These are phyloP conservation scores for Diaporthe nobilis DNA, from an alignment of 2,329 filamentous ascomycete species.

Conservation along the genomic window DNA sequence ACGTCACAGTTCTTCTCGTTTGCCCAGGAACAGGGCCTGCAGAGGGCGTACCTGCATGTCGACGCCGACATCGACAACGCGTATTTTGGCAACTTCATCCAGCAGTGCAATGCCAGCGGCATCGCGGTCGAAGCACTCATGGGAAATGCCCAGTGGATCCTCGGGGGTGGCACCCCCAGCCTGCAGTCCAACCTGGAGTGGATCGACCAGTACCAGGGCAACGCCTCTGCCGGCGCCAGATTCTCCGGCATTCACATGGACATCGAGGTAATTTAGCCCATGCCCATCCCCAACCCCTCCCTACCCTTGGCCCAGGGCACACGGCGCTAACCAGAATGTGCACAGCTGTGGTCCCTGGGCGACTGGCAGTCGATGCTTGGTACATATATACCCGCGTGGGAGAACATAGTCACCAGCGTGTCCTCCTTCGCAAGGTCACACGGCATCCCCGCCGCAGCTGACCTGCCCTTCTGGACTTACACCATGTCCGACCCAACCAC, in stretches of 20 bases:
- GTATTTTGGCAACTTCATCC: conserved; percentile 21
- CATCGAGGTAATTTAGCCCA: conserved; percentile 1
- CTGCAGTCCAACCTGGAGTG: conserved; percentile 32
- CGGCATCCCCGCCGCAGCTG: conserved; percentile 17
- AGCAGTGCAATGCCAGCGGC: conserved; percentile 21
- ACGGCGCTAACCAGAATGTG: background rate
- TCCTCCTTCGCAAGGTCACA: conserved; percentile 16
- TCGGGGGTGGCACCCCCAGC: conserved; percentile 6
- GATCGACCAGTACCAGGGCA: conserved; percentile 33
- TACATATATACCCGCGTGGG: conserved; percentile 18
- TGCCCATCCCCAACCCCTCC: background rate
- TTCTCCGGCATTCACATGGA: conserved; percentile 33
- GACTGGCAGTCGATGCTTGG: conserved; percentile 28
- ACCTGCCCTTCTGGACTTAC: conserved; percentile 31
- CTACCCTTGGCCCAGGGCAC: background rate
- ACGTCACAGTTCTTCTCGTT: conserved; percentile 27
- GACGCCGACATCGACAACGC: conserved; percentile 29
- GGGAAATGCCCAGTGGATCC: conserved; percentile 27
- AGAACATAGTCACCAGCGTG: conserved; percentile 14
- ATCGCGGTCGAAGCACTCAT: conserved; percentile 33
- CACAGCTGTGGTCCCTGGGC: conserved; percentile 27
- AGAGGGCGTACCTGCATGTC: conserved; percentile 33
- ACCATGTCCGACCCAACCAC: conserved; percentile 22
- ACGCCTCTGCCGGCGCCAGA: conserved; percentile 13
- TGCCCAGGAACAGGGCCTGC: conserved; percentile 28